Evolutionary conservation across 2,329 filamentous ascomycete species (phyloP).

Genomic region (Teratosphaeria zuluensis): DNA sequence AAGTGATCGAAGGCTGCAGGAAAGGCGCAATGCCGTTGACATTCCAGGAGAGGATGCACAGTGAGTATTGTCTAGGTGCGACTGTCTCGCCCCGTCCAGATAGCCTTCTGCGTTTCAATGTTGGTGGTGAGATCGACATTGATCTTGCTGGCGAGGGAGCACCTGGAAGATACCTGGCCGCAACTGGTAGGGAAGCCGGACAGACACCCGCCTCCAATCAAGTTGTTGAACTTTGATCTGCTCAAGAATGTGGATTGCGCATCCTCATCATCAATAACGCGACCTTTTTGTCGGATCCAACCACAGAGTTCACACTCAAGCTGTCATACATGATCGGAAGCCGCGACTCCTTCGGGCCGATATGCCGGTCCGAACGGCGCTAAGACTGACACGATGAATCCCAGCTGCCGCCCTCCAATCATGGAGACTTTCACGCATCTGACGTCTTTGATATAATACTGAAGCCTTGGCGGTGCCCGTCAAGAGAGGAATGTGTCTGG

Average conservation of each 20-base stretch:
- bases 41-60: constrained; percentile 40
- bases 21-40: constrained; percentile 40
- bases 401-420: background rate
- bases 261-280: no score
- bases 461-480: background rate
- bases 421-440: background rate
- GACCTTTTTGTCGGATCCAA: no score
- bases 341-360: background rate
- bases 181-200: background rate
- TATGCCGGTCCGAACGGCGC: background rate
- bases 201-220: background rate
- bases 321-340: background rate
- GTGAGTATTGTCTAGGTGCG: background rate
- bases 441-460: background rate
- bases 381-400: background rate
- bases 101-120: constrained; percentile 19
- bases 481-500: background rate
- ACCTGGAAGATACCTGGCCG: background rate
- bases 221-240: background rate
- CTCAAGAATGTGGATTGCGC: no score
- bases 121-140: constrained; percentile 22
- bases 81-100: background rate
- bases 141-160: background rate
- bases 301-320: no score
- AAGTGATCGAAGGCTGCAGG: constrained; percentile 31